Conservation (phyloP, 495 filamentous ascomycete genomes). For the Chaetomium cochliodes region DNA sequence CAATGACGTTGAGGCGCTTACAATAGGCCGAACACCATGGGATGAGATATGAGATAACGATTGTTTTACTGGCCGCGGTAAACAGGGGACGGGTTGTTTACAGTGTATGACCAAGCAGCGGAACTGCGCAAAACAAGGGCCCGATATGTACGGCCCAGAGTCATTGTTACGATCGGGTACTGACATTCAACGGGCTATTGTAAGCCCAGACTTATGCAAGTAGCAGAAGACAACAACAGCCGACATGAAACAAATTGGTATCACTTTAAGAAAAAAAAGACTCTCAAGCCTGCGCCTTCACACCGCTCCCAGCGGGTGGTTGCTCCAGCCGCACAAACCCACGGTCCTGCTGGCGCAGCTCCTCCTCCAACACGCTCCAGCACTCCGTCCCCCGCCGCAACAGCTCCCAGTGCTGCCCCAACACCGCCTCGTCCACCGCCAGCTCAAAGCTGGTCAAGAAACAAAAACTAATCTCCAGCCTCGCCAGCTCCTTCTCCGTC, state of each 20-base stretch:
- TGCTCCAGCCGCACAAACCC: slow-evolving; percentile 20
- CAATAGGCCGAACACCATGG: too few species aligned
- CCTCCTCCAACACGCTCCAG: slow-evolving; percentile 28
- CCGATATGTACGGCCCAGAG: too few species aligned
- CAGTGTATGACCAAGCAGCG: too few species aligned
- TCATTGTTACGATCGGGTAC: too few species aligned
- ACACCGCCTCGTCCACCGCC: slow-evolving; percentile 62
- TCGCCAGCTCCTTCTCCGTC: slow-evolving; percentile 69
- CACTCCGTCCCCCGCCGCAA: slow-evolving; percentile 40
- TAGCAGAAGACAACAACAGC: background rate
- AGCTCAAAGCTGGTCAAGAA: slow-evolving; percentile 81
- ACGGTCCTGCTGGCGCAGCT: background rate
- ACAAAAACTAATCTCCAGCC: slow-evolving; percentile 88
- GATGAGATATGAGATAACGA: too few species aligned
- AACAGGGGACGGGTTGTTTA: too few species aligned
- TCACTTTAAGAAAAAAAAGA: background rate
- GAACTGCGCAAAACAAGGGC: too few species aligned
- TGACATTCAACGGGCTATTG: too few species aligned
- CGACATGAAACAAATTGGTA: slow-evolving; percentile 3
- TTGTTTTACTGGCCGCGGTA: too few species aligned
- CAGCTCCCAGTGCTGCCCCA: slow-evolving; percentile 56
- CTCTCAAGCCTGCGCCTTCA: slow-evolving; percentile 9
- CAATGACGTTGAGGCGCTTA: too few species aligned
- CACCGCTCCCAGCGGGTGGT: slow-evolving; percentile 8
- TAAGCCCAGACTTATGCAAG: background rate